Base-by-base conservation (phyloP, 1,139 yeast genomes). In the Geotrichum klebahnii region DNA sequence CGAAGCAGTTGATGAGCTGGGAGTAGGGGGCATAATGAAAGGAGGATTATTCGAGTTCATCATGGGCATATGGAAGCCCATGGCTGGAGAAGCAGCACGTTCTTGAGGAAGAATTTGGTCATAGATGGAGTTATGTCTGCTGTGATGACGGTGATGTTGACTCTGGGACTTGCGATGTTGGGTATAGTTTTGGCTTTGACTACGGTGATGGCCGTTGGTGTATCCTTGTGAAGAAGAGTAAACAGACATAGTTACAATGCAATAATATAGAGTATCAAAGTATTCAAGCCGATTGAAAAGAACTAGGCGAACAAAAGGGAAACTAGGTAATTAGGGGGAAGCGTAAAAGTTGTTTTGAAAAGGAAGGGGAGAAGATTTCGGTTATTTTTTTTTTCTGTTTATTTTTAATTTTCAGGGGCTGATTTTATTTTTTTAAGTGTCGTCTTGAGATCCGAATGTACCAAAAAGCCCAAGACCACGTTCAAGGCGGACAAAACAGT, bases 111-210 rank as follows among this genome's bases (percentile, higher is more conserved):
- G 32, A n/a, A 44, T 28, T 41, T 44, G 47, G 28, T 34, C 47
- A 14, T 44, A 44, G 35, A 44, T 35, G 12, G 47, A 44, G 42
- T 38, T 44, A 31, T 44, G 47, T 35, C 47, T 44, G 35, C 35
- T 26, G 35, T 44, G 47, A 6, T 28, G 17, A 36, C 47, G 47
- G 29, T 44, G 34, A 33, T 40, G 44, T 34, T 34, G 28, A 10
- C 19, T 28, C 10, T 40, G 43, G 12, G 43, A 28, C 5, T 28
- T 32, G 10, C 29, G 29, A 26, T 26, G 29, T 8, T 10, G 9
- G 29, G 29, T 10, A 26, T 6, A 6, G 29, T n/a, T n/a, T n/a
- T n/a, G n/a, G n/a, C n/a, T n/a, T n/a, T n/a, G n/a, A n/a, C n/a
- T n/a, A n/a, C n/a, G n/a, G n/a, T n/a, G n/a, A n/a, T 26, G 29